Evolutionary conservation across 2,329 filamentous ascomycete species (phyloP).

Genomic region (Cytospora schulzeri): DNA sequence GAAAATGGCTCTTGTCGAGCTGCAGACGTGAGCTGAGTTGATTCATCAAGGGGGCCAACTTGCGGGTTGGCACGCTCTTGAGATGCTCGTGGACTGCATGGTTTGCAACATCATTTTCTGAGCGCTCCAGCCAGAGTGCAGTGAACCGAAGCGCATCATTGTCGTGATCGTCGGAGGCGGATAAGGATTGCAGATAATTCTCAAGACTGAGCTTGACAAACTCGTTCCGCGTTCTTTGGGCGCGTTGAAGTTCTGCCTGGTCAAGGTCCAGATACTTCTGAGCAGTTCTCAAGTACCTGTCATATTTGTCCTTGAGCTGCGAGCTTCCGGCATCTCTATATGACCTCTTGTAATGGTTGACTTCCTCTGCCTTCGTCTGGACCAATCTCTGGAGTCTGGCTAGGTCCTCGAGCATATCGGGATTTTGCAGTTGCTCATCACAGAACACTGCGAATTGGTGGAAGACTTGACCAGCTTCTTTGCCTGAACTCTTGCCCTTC

Average conservation of each 20-base stretch:
- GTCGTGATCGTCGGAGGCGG: slow-evolving; percentile 84
- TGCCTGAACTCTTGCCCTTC: slow-evolving; percentile 65
- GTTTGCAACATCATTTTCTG: slow-evolving; percentile 75
- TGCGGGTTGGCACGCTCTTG: slow-evolving; percentile 77
- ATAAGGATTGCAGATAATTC: slow-evolving; percentile 86
- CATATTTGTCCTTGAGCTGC: slow-evolving; percentile 68
- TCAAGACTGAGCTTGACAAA: slow-evolving; percentile 89
- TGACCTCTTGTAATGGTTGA: slow-evolving; percentile 43
- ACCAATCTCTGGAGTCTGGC: slow-evolving; percentile 77
- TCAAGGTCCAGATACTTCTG: slow-evolving; percentile 90
- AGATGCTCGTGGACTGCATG: slow-evolving; percentile 72
- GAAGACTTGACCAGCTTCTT: slow-evolving; percentile 83
- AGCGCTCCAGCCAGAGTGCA: slow-evolving; percentile 89
- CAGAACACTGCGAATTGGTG: slow-evolving; percentile 96
- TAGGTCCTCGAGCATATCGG: slow-evolving; percentile 82
- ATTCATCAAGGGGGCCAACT: slow-evolving; percentile 92
- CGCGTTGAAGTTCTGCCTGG: slow-evolving; percentile 78
- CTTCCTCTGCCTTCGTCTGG: slow-evolving; percentile 79
- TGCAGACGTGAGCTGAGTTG: slow-evolving; percentile 93
- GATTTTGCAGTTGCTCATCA: slow-evolving; percentile 87
- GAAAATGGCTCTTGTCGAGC: slow-evolving; percentile 70
- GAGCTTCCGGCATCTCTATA: slow-evolving; percentile 6
- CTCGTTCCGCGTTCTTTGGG: slow-evolving; percentile 74
- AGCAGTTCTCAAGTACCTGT: slow-evolving; percentile 68
- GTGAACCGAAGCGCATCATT: slow-evolving; percentile 91